Percentiles rank a stretch among this genome's conserved stretches.
Conservation (phyloP, 306 rosid genomes). For the Begonia peltatifolia region DNA sequence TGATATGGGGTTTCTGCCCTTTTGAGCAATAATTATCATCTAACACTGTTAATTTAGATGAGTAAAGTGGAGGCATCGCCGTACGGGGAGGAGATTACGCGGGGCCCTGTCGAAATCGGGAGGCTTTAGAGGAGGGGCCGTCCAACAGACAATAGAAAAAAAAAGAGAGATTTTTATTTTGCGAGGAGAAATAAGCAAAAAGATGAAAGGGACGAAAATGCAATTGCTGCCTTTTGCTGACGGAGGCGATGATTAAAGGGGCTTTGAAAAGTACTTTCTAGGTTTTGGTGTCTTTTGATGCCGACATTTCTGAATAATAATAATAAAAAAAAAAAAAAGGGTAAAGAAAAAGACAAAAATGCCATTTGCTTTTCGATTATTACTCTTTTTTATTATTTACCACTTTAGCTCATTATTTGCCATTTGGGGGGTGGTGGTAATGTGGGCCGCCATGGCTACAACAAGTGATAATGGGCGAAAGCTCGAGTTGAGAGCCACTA, state of each 20-base stretch:
- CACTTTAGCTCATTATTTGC: too few species aligned
- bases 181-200: neutral
- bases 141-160: conserved; percentile 5
- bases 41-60: too few species aligned
- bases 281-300: conserved; percentile 16
- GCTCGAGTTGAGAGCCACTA: too few species aligned
- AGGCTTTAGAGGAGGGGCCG: conserved; percentile 1
- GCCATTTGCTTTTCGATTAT: neutral
- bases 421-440: too few species aligned
- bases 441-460: too few species aligned
- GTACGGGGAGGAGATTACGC: neutral
- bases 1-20: too few species aligned
- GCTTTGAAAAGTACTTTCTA: conserved; percentile 6
- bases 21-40: too few species aligned
- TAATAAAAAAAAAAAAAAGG: too few species aligned
- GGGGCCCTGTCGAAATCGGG: conserved; percentile 8
- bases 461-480: too few species aligned
- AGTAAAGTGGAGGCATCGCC: neutral
- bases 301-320: conserved; percentile 1
- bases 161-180: conserved; percentile 2
- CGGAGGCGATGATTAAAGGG: conserved; percentile 10
- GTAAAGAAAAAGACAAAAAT: conserved; percentile 1
- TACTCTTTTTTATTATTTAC: too few species aligned
- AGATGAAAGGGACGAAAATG: neutral
- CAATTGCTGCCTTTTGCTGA: neutral